Percentiles rank a stretch among this genome's conserved stretches.
phyloP scores from a whole-genome alignment of 2,329 filamentous ascomycete species.

The Penicillium occitanis region DNA sequence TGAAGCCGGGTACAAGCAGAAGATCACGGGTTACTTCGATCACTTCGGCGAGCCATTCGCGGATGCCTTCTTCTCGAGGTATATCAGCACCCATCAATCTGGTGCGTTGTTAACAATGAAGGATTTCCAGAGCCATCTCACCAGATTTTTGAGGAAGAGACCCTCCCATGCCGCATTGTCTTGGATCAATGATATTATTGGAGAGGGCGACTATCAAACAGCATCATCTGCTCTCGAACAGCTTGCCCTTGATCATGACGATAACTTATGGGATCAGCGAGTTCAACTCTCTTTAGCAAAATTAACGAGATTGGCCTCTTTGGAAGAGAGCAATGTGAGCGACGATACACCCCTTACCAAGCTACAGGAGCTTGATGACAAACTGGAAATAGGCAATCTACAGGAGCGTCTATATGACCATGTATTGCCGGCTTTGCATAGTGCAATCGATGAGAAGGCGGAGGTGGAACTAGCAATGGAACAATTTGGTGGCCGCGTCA shows the following conservation, averaged over 20 bases:
- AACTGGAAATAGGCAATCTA: constrained; percentile 70
- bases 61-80: constrained; percentile 73
- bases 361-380: constrained; percentile 58
- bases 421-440: constrained; percentile 65
- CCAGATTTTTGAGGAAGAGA: constrained; percentile 72
- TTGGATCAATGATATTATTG: constrained; percentile 91
- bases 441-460: constrained; percentile 75
- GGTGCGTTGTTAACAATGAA: constrained; percentile 66
- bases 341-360: constrained; percentile 44
- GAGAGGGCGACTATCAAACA: constrained; percentile 70
- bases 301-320: constrained; percentile 69
- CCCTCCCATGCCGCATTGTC: constrained; percentile 73
- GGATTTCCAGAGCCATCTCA: constrained; percentile 71
- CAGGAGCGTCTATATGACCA: constrained; percentile 76
- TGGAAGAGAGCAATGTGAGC: constrained; percentile 32
- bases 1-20: constrained; percentile 36
- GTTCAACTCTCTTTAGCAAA: constrained; percentile 89
- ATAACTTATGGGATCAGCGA: constrained; percentile 87
- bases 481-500: constrained; percentile 57
- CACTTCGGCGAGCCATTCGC: constrained; percentile 55
- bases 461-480: constrained; percentile 75
- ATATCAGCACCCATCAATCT: constrained; percentile 67
- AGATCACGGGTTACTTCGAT: constrained; percentile 50
- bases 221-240: constrained; percentile 70
- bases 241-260: constrained; percentile 69